Evolutionary conservation across 306 rosid species (phyloP).

Genomic region (Inga oerstediana): DNA sequence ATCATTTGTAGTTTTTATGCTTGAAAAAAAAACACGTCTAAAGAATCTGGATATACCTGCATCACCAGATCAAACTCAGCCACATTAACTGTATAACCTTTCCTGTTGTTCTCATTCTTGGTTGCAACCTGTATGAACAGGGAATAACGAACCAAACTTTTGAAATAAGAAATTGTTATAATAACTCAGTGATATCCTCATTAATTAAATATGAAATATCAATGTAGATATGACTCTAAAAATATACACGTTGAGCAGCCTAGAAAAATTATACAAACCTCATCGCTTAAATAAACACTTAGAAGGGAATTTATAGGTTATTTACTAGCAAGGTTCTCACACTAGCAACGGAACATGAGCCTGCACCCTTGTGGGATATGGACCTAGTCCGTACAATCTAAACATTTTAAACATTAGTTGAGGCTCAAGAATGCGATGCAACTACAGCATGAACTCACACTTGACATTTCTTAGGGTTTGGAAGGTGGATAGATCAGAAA

Average conservation of each 20-base stretch:
- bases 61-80: constrained; percentile 94
- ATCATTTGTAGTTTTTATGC: constrained; percentile 17
- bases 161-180: background rate
- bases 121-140: constrained; percentile 58
- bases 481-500: background rate
- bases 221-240: too few species aligned
- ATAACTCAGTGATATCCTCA: background rate
- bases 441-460: background rate
- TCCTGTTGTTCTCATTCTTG: constrained; percentile 57
- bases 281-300: background rate
- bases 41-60: constrained; percentile 68
- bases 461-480: background rate
- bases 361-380: background rate
- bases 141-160: constrained; percentile 33
- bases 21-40: constrained; percentile 11
- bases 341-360: background rate
- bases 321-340: background rate
- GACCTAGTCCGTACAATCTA: background rate
- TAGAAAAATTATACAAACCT: background rate
- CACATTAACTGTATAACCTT: constrained; percentile 62
- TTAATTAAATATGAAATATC: background rate
- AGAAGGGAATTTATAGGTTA: background rate
- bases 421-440: background rate
- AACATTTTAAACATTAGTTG: background rate
- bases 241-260: too few species aligned